Conservation (phyloP, 1,284 basidiomycete species). For the Limonomyces culmigenus region DNA sequence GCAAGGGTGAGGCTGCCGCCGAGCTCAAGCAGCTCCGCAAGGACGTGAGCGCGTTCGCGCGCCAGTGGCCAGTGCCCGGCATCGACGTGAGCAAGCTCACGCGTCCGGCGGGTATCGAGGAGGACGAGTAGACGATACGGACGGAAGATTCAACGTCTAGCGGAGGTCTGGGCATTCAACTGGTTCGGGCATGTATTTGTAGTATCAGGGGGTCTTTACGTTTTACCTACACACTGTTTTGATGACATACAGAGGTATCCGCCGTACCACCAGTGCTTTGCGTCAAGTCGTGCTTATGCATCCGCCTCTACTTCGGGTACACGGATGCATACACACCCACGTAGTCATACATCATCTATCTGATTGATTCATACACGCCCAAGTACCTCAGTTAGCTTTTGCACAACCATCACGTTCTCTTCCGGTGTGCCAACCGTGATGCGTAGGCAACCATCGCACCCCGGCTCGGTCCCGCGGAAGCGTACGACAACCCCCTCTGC, state of each 20-base stretch:
- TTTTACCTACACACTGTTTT: too few species aligned
- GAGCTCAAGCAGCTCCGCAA: constrained; percentile 45
- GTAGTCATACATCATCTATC: too few species aligned
- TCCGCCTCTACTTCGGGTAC: too few species aligned
- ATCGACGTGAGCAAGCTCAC: constrained; percentile 50
- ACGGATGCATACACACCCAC: too few species aligned
- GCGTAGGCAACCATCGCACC: constrained; percentile 78
- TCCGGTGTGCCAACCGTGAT: constrained; percentile 81
- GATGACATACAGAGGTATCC: too few species aligned
- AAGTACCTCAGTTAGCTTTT: constrained; percentile 30
- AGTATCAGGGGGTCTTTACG: too few species aligned
- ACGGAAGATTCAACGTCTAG: constrained; percentile 24
- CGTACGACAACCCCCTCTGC: constrained; percentile 79
- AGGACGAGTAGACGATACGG: constrained; percentile 21
- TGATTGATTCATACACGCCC: not conserved
- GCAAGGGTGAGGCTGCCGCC: constrained; percentile 55
- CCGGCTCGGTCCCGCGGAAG: constrained; percentile 74
- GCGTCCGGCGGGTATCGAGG: constrained; percentile 52
- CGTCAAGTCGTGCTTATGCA: too few species aligned
- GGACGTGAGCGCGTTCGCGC: constrained; percentile 72
- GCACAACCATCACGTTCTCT: constrained; percentile 52
- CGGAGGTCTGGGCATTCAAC: constrained; percentile 8
- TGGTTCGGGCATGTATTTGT: constrained; percentile 8
- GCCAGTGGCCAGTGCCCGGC: constrained; percentile 85
- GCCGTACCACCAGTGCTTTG: too few species aligned